phyloP scores from a whole-genome alignment of 257 asterid species.

The Thymus mandschuricus region DNA sequence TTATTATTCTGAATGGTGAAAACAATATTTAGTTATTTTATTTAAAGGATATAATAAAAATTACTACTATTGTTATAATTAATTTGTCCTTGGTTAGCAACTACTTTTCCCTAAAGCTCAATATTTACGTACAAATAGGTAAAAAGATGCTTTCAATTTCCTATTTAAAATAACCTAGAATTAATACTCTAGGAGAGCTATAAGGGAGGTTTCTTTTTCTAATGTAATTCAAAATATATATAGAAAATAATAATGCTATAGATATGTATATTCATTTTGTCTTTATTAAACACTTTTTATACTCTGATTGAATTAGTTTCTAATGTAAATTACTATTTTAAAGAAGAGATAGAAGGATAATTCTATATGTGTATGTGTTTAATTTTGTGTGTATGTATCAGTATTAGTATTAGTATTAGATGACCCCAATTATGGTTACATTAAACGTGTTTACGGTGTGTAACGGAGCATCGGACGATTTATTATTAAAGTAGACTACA shows the following conservation, averaged over 20 bases:
- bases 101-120: neutral
- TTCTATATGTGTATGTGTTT: neutral
- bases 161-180: neutral
- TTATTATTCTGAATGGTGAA: too few species aligned
- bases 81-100: neutral
- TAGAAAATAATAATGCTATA: neutral
- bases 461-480: too few species aligned
- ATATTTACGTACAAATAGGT: constrained; percentile 7
- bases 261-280: neutral
- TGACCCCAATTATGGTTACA: too few species aligned
- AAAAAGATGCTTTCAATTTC: neutral
- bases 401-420: too few species aligned
- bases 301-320: neutral
- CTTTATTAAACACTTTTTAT: neutral
- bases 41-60: too few species aligned
- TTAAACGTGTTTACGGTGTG: too few species aligned
- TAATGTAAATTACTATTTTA: neutral
- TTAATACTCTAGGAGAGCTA: neutral
- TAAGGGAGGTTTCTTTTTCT: neutral
- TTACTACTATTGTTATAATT: too few species aligned
- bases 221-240: neutral
- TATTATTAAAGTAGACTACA: too few species aligned
- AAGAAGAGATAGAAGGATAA: neutral
- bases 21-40: too few species aligned
- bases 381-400: neutral